These are phyloP conservation scores for Asterochloris sp. DNA, from an alignment of 139 green algal genomes.

Conservation along the genomic window DNA sequence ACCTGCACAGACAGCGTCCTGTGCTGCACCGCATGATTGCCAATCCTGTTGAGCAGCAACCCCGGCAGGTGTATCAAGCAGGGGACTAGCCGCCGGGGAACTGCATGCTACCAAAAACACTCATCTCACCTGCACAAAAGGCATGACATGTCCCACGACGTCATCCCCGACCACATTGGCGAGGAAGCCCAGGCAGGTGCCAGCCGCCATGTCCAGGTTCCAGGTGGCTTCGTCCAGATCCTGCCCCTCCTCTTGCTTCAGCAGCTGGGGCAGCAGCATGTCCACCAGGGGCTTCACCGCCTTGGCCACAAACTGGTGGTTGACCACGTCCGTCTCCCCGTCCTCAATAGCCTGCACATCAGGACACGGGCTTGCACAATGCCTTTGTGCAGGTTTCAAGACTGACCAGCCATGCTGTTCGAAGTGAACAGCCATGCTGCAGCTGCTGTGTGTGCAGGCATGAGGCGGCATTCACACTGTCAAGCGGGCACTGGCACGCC, in stretches of 20 bases:
- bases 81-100: too few relatives aligned
- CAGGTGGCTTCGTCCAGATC: constrained; percentile 87
- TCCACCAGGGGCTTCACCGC: constrained; percentile 80
- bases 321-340: constrained; percentile 27
- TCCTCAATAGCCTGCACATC: constrained; percentile 54
- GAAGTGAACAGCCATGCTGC: neutral
- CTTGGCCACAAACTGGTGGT: constrained; percentile 85
- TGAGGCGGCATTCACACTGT: too few relatives aligned
- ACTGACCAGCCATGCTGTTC: neutral
- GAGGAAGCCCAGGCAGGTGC: constrained; percentile 85
- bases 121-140: constrained; percentile 61
- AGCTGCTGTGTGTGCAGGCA: neutral
- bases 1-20: too few relatives aligned
- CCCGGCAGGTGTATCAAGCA: too few relatives aligned
- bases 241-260: constrained; percentile 93
- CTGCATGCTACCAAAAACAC: neutral
- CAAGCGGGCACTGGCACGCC: too few relatives aligned
- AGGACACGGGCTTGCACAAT: neutral
- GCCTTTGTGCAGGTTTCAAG: neutral
- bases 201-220: constrained; percentile 89
- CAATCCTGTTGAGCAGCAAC: too few relatives aligned
- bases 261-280: constrained; percentile 92
- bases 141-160: constrained; percentile 84
- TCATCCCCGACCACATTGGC: constrained; percentile 67
- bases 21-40: too few relatives aligned